Conservation (phyloP, 768 basidiomycete species). For the Termitomyces sp. region DNA sequence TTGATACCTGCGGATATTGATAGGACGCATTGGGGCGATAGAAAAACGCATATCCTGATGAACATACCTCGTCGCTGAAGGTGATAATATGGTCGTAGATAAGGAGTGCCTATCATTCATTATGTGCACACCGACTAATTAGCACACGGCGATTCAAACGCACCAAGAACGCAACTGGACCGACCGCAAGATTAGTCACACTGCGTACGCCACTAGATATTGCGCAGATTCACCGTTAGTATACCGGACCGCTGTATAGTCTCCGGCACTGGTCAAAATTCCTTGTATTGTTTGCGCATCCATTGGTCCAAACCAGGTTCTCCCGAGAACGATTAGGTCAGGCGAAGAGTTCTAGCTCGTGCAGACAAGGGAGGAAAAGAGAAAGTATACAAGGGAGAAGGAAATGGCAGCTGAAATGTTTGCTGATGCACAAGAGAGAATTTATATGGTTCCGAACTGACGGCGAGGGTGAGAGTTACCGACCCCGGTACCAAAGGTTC, state of each 20-base stretch:
- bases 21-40: neutral
- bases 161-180: neutral
- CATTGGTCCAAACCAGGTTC: neutral
- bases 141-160: neutral
- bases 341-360: neutral
- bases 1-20: neutral
- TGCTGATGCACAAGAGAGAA: neutral
- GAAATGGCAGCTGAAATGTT: neutral
- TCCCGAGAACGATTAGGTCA: neutral
- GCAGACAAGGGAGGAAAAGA: neutral
- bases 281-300: neutral
- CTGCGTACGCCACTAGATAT: neutral
- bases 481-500: no score
- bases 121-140: neutral
- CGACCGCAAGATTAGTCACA: neutral
- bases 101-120: neutral
- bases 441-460: neutral
- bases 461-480: neutral
- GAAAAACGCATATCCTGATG: neutral
- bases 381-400: no score
- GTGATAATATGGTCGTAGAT: conserved; percentile 1
- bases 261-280: neutral
- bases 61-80: neutral
- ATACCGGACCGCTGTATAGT: conserved; percentile 1
- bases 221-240: neutral